phyloP scores from a whole-genome alignment of 2,329 filamentous ascomycete species.

The Hirsutella rhossiliensis region DNA sequence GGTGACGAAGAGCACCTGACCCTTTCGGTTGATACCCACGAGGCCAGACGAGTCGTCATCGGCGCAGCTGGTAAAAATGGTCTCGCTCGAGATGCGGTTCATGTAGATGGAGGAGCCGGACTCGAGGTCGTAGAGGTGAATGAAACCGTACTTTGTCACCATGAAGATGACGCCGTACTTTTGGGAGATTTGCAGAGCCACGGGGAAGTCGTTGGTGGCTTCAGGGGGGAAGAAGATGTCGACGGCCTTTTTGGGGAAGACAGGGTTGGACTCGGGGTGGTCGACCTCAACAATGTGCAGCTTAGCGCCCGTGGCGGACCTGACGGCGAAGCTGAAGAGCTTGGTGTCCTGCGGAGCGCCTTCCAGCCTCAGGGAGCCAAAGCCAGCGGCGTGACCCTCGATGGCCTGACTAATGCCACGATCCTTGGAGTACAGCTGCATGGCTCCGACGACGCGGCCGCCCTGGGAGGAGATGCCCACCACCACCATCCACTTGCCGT shows the following conservation, averaged over 20 bases:
- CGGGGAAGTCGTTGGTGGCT: constrained; percentile 92
- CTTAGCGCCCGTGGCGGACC: constrained; percentile 81
- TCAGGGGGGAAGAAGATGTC: constrained; percentile 97
- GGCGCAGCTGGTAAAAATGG: constrained; percentile 86
- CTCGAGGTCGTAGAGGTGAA: constrained; percentile 96
- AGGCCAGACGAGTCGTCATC: constrained; percentile 80
- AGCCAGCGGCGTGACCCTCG: constrained; percentile 91
- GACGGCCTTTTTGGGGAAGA: constrained; percentile 89
- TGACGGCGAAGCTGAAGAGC: constrained; percentile 92
- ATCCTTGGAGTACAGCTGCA: constrained; percentile 95
- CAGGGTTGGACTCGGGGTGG: constrained; percentile 76
- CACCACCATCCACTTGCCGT: constrained; percentile 97
- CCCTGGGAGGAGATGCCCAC: constrained; percentile 92
- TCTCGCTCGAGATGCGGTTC: constrained; percentile 99
- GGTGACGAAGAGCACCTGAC: constrained; percentile 87
- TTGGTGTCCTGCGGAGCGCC: constrained; percentile 85
- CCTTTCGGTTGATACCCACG: constrained; percentile 92
- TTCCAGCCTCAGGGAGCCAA: constrained; percentile 80
- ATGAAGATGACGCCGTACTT: constrained; percentile 97
- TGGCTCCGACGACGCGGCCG: constrained; percentile 85
- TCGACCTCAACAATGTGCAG: constrained; percentile 97
- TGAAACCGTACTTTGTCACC: constrained; percentile 98
- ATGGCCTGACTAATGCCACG: constrained; percentile 96
- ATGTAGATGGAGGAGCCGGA: constrained; percentile 95
- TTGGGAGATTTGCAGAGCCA: constrained; percentile 91